Evolutionary conservation across 768 basidiomycete genomes (phyloP).

Genomic region (Arthromyces matolae): DNA sequence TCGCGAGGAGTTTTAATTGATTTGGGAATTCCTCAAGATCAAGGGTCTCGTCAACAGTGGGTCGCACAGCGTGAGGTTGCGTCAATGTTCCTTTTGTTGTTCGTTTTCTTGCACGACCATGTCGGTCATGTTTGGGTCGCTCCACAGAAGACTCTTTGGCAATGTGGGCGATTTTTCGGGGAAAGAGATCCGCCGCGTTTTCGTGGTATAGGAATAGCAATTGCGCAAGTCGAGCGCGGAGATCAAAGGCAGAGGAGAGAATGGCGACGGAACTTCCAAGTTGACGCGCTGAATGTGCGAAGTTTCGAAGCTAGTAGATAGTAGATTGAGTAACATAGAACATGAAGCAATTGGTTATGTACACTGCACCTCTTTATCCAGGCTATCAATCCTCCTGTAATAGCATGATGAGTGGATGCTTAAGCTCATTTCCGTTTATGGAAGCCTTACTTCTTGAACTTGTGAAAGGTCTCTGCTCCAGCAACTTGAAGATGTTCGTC

Average conservation of each 20-base stretch:
- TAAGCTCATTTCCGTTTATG: conserved; percentile 1
- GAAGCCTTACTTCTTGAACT: conserved; percentile 51
- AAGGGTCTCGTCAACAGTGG: conserved; percentile 51
- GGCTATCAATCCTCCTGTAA: conserved; percentile 50
- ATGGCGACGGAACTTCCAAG: conserved; percentile 77
- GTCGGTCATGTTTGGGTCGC: conserved; percentile 24
- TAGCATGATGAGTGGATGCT: background rate
- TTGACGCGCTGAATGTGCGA: conserved; percentile 72
- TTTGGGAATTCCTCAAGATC: conserved; percentile 65
- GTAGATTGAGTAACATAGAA: too few relatives aligned
- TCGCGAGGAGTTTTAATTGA: conserved; percentile 58
- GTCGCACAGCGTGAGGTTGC: conserved; percentile 48
- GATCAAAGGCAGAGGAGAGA: conserved; percentile 66
- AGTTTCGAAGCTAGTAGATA: conserved; percentile 65
- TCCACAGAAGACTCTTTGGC: conserved; percentile 32
- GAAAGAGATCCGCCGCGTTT: conserved; percentile 76
- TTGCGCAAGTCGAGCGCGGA: conserved; percentile 66
- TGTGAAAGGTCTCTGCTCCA: conserved; percentile 62
- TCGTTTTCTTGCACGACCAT: conserved; percentile 27
- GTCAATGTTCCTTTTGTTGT: conserved; percentile 32
- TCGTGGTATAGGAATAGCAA: conserved; percentile 69
- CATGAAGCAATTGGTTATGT: conserved; percentile 7
- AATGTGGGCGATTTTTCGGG: conserved; percentile 52
- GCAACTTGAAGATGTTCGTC: conserved; percentile 68
- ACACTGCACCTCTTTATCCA: conserved; percentile 74